Evolutionary conservation across 495 filamentous ascomycete species (phyloP), one percentile per base, ranked within the genome.

Genomic region (Aspergillus saccharolyticus): DNA sequence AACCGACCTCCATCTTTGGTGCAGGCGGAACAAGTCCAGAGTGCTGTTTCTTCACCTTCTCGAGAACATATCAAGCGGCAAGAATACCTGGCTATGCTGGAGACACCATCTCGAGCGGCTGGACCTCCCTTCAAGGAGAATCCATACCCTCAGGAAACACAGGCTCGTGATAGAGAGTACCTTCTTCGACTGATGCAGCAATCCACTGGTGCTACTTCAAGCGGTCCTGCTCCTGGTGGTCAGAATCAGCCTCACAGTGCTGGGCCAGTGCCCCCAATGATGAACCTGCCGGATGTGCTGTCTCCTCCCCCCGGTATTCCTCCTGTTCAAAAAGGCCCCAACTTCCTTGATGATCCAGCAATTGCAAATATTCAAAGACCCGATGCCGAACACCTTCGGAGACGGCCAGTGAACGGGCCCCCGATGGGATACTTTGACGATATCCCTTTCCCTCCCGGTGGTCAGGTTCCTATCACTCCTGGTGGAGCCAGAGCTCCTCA

Each of bases 171-270:
- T 28, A 66, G 76, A 50, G 77, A 81, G 50, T 71, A 80, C 65
- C 59, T 83, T 15, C 72, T 81, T 28, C 76, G 75, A 17, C 64
- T 83, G 42, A 81, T 83, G 80, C 78, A 80, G 50, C 78, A 80
- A 63, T 69, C 73, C 24, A 68, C 69, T 19, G 65, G 77, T 20
- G 72, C 66, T 45, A 70, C 72, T 21, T 58, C 50, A 30, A 49
- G 59, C 44, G 59, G 54, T 44, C 52, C 67, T 12, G 53, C 64
- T 43, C 62, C 59, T 20, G 63, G 65, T n/a, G 63, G 53, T 50
- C 69, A 69, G 28, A 54, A 62, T 24, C 70, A 72, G 44, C 63
- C 70, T 33, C 76, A 72, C n/a, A 69, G 64, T 52, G 61, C 62
- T 6, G 70, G 71, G 9, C 63, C 69, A 18, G 57, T 64, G 55